Base-by-base conservation (phyloP, 148 eudicot genomes). In the Limonium bicolor region DNA sequence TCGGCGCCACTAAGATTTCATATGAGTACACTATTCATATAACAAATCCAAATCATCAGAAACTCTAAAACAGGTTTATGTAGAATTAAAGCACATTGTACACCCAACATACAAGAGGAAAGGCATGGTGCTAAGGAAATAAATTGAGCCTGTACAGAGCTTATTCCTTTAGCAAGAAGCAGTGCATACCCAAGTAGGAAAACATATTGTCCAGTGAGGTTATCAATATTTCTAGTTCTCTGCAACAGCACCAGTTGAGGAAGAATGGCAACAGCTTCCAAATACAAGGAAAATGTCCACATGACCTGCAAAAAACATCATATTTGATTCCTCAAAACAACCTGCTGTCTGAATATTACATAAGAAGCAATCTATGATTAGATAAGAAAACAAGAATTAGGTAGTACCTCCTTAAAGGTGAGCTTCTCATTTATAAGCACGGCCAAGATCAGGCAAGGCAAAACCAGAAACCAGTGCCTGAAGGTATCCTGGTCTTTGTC, bases 251-350 rank as follows among this genome's bases (percentile, higher is more conserved):
- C 93, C 53, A 88, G 60, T 73, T 88, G 95, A 52, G 97, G 97
- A 64, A 88, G 81, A 50, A 88, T 88, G 34, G 97, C 95, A 65
- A 84, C 87, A 41, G 97, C 95, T 67, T 83, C 97, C 68, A 88
- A 58, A 63, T 40, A 88, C 52, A 88, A 65, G 44, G 97, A 88
- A 71, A 90, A 90, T 39, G 95, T 63, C 97, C 97, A 90, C 93
- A 90, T 63, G 35, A 90, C 81, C 97, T 90, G 68, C 41, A 43
- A 28, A 43, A n/a, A 6, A 13, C 4, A 7, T 4, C 24, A 24
- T 13, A n/a, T 39, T 24, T 24, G 30, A 13, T 9, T 43, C 48
- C 27, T 11, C 31, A 43, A 20, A 5, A 25, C n/a, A n/a, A n/a
- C 13, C 29, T 24, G 47, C 30, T n/a, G n/a, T n/a, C n/a, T n/a